These are phyloP conservation scores for Coemansia sp. DNA, from an alignment of 192 early-diverging fungal species.

Conservation along the genomic window DNA sequence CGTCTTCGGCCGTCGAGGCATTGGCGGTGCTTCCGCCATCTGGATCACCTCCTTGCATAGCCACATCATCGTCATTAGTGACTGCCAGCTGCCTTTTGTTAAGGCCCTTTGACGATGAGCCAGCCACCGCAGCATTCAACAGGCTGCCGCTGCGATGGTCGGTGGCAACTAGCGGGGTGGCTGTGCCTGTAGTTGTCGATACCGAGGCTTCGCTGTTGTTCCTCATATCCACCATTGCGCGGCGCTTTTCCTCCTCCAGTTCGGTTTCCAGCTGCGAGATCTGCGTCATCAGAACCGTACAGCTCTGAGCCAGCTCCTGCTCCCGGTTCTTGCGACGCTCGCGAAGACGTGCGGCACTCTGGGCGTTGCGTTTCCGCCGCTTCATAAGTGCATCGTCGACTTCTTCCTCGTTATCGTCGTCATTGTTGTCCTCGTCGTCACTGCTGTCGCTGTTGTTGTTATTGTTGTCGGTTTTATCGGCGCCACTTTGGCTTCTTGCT, in stretches of 20 bases:
- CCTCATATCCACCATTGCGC: conserved; percentile 18
- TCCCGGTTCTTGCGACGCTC: conserved; percentile 51
- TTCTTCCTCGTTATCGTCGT: neutral
- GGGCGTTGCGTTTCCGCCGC: conserved; percentile 51
- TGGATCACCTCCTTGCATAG: neutral
- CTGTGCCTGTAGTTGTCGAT: neutral
- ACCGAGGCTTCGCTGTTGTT: neutral
- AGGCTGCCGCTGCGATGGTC: neutral
- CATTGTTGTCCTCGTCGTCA: conserved; percentile 3
- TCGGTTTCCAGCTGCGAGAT: conserved; percentile 38
- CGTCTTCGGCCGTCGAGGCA: neutral
- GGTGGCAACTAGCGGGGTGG: neutral
- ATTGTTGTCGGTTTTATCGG: neutral
- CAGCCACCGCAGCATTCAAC: neutral
- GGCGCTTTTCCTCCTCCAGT: conserved; percentile 37
- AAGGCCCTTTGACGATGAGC: neutral
- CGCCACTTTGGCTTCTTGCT: neutral
- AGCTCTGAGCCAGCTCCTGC: conserved; percentile 34
- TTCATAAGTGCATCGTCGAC: conserved; percentile 44
- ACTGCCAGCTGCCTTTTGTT: neutral
- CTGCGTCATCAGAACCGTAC: conserved; percentile 33
- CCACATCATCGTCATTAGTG: neutral
- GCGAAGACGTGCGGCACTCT: conserved; percentile 51
- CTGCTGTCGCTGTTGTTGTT: neutral
- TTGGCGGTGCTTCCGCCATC: neutral